phyloP scores from a whole-genome alignment of 1,284 basidiomycete species.

The Tetrapyrgos nigripes region DNA sequence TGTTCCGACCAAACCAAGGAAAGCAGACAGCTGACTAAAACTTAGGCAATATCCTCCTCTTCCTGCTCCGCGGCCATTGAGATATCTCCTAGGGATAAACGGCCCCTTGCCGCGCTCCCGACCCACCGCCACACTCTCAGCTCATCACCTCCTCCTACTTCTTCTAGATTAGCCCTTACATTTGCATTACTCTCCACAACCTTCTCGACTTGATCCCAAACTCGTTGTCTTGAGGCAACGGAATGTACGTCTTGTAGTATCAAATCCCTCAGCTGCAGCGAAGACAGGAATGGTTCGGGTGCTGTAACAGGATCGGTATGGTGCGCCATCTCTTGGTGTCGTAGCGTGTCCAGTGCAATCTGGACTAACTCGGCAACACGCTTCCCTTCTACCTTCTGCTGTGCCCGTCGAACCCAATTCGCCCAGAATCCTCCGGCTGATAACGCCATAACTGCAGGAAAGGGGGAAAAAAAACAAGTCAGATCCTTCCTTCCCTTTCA shows the following conservation, averaged over 20 bases:
- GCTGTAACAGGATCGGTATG: conserved; percentile 84
- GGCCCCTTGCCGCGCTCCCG: conserved; percentile 46
- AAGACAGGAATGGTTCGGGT: conserved; percentile 84
- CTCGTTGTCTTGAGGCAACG: conserved; percentile 64
- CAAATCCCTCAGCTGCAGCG: conserved; percentile 90
- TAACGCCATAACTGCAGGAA: conserved; percentile 41
- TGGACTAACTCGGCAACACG: conserved; percentile 82
- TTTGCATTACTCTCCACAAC: conserved; percentile 96
- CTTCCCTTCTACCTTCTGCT: conserved; percentile 66
- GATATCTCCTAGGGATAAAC: background rate
- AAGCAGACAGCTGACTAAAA: too few species aligned
- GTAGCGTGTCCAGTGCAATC: conserved; percentile 81
- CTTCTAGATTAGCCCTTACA: conserved; percentile 88
- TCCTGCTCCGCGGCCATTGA: background rate
- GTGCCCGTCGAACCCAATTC: conserved; percentile 51
- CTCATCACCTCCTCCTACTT: conserved; percentile 89
- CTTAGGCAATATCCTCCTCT: too few species aligned
- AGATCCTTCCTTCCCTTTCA: background rate
- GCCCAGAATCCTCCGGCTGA: conserved; percentile 42
- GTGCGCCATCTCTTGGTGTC: conserved; percentile 87
- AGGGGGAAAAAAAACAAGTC: background rate
- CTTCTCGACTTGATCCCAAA: conserved; percentile 90
- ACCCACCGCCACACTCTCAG: conserved; percentile 87
- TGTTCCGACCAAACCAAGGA: too few species aligned
- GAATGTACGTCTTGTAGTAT: conserved; percentile 87